Base-by-base conservation (phyloP, 2,329 filamentous ascomycete genomes). In the Fusarium sarcochroum region DNA sequence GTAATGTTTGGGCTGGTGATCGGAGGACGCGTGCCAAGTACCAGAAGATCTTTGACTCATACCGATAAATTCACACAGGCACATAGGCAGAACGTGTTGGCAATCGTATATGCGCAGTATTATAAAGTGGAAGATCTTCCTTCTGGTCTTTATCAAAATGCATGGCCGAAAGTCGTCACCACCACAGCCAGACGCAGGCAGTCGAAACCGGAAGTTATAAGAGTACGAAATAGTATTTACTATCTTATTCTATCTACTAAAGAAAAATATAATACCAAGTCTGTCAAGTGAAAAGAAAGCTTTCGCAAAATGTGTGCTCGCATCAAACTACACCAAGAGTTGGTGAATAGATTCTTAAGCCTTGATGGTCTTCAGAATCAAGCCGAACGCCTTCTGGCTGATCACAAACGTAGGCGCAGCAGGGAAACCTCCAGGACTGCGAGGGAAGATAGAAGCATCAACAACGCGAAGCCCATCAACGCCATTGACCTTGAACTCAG, bases 401-500 rank as follows among this genome's bases (percentile, higher is more conserved):
- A 64, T 69, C 32, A 69, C 21, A 30, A 69, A 69, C 1, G 67
- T 69, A 1, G 67, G 67, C 1, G 62, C 67, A 14, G 44, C 57
- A 8, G 68, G 68, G 1, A 70, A 70, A 17, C 53, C 63, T 17
- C 63, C 68, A 0, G 67, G 67, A 1, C 50, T 37, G 20, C 68
- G 60, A 7, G 87, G 86, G 59, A 86, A 89, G 7, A 84, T 79
- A n/a, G 81, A 84, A 0, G 86, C 87, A 78, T 90, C 88, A 3
- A 90, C 87, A 7, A 89, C 87, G 6, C 88, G 79, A 49, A 90
- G 77, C 0, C 83, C 82, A 2, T 80, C 75, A 0, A 87, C 83
- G 2, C 86, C 86, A 18, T 84, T 79, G 5, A 90, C 87, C 20
- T 82, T 80, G 74, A 89, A 88, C 51, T 84, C 77, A 0, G 80